Evolutionary conservation across 2,329 filamentous ascomycete species (phyloP).

Genomic region (Basipetospora chlamydospora): DNA sequence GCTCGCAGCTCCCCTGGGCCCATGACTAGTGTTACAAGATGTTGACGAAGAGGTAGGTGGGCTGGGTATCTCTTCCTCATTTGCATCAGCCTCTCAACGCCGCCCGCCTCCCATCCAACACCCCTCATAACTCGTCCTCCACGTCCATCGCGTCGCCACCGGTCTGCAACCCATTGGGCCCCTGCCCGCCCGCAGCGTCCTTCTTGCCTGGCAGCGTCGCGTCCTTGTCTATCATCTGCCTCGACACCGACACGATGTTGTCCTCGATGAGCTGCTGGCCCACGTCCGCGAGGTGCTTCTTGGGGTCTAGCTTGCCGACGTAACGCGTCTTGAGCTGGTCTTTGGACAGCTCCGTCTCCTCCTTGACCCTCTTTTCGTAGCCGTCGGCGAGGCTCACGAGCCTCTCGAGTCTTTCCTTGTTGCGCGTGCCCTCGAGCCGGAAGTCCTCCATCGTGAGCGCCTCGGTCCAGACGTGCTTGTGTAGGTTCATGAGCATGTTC

Average conservation of each 20-base stretch:
- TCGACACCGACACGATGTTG: constrained; percentile 96
- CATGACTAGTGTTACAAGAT: constrained; percentile 5
- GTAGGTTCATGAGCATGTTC: constrained; percentile 99
- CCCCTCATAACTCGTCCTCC: constrained; percentile 40
- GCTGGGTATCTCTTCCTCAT: background rate
- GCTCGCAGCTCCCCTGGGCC: too few species aligned
- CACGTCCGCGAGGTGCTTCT: constrained; percentile 97
- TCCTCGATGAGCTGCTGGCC: constrained; percentile 96
- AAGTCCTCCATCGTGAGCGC: constrained; percentile 96
- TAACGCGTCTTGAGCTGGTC: constrained; percentile 98
- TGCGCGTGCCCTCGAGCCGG: constrained; percentile 65
- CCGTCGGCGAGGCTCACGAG: constrained; percentile 84
- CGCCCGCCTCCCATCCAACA: too few species aligned
- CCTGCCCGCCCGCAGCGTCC: constrained; percentile 32
- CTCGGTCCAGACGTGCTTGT: constrained; percentile 99
- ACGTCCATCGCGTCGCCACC: constrained; percentile 54
- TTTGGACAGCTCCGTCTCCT: constrained; percentile 93
- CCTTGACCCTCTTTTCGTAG: constrained; percentile 97
- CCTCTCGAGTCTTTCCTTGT: constrained; percentile 76
- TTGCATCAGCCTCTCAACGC: background rate
- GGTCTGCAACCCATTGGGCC: constrained; percentile 31
- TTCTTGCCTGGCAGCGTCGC: constrained; percentile 73
- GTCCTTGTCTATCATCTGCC: constrained; percentile 99
- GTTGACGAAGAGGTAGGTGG: constrained; percentile 2
- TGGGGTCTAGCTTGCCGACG: constrained; percentile 95